Base-by-base conservation (phyloP, 1,284 basidiomycete genomes). In the Cystobasidium pallidum region DNA sequence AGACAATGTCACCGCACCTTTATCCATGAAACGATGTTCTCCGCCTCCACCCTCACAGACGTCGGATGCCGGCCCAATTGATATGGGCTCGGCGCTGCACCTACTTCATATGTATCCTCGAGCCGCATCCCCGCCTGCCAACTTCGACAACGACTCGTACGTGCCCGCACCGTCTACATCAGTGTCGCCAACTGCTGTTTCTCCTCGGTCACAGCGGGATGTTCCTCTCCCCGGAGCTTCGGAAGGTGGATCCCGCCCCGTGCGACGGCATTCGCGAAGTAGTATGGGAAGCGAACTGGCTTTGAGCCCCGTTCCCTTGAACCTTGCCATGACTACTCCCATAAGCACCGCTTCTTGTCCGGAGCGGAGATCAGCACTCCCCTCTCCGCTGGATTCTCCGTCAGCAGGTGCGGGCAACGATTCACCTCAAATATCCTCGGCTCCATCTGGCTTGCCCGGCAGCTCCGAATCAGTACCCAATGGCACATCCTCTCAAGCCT, bases 201-300 rank as follows among this genome's bases (percentile, higher is more conserved):
- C 62, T 11, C 62, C 62, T 32, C 43, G 62, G 7, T 49, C 62
- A 3, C 62, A 64, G n/a, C 28, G n/a, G n/a, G 8, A 8, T 32
- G n/a, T 32, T n/a, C 45, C 24, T n/a, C 17, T 64, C 19, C 62
- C 47, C 4, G 47, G n/a, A 26, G 24, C 58, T 36, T 10, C 41
- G 34, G 41, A 52, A 24, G 57, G 43, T 34, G 57, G 58, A 19
- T 45, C 43, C 15, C 45, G 45, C 21, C 45, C 62, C 15, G 49
- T 52, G 36, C 49, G 64, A 21, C 64, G 55, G 52, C 68, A 71
- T 47, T 71, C 68, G 1, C 59, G 62, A 10, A 64, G 62, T 34
- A 51, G 62, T 24, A 52, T 51, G 32, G 62, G 45, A 32, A 43
- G 62, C 34, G 62, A 64, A 13, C 17, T 64, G 17, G 26, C 28